Base-by-base conservation (phyloP, 495 filamentous ascomycete species). In the Aspergillus olivimuriae region DNA sequence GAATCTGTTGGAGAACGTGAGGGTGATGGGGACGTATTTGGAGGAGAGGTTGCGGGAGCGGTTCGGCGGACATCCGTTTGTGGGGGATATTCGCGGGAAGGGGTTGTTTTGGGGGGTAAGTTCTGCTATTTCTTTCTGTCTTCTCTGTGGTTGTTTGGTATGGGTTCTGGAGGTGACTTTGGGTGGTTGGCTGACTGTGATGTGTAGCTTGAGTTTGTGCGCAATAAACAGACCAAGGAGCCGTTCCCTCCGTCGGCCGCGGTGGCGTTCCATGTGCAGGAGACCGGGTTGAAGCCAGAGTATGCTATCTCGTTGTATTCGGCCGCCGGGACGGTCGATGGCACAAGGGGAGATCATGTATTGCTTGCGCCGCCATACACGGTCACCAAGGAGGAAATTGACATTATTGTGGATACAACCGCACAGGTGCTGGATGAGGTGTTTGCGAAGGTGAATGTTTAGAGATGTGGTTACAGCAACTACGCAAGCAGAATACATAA, bases 351-450 rank as follows among this genome's bases (percentile, higher is more conserved):
- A 1, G 89, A 95, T 53, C 83, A 89, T 65, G 62, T 90, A 11
- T 65, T 94, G 23, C 50, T 95, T 42, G 75, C 83, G 16, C 89
- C 89, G 3, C 73, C 87, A 1, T 94, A 83, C 60, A 89, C 76
- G 44, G 68, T 84, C 34, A 77, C 74, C 0, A 60, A 57, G 23
- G 73, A 76, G 9, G 82, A 86, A 22, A 72, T 88, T 41, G 75
- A 81, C 47, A 64, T 61, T 36, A 80, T 87, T 39, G 71, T 79
- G 23, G 56, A 70, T 16, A 61, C 52, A 4, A 62, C 74, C 4
- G 61, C 19, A 2, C 52, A 42, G 35, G 64, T 71, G 26, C 23
- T 73, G 10, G 45, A 55, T 3, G 60, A 52, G 20, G 63, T 70
- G 6, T 63, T 73, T 54, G 39, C 37, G 0, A 50, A 53, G 8